Conservation (phyloP, 108 stramenopile species). For the Cylindrotheca fusiformis region DNA sequence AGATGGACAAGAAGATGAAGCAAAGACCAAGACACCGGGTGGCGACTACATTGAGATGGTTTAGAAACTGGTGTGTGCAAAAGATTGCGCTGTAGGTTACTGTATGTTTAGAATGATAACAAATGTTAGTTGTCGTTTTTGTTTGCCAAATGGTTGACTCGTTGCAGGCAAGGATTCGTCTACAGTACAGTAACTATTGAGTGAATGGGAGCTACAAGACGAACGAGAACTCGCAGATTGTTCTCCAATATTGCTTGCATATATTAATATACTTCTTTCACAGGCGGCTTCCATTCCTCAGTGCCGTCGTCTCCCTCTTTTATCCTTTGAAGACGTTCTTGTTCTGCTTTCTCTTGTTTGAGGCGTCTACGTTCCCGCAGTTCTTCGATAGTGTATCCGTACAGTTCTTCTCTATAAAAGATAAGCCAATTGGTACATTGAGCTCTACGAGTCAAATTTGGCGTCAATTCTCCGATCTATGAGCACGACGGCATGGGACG, state of each 20-base stretch:
- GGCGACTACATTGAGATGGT: constrained; percentile 32
- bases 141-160: too few relatives aligned
- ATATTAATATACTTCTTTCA: constrained; percentile 74
- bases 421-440: constrained; percentile 93
- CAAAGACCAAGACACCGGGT: constrained; percentile 6
- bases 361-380: constrained; percentile 51
- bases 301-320: constrained; percentile 26
- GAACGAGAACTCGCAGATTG: too few relatives aligned
- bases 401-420: constrained; percentile 84
- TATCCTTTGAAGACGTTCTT: constrained; percentile 10
- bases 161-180: too few relatives aligned
- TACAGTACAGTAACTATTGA: too few relatives aligned
- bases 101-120: too few relatives aligned
- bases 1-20: constrained; percentile 20
- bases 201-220: too few relatives aligned
- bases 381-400: constrained; percentile 87
- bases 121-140: too few relatives aligned
- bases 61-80: too few relatives aligned
- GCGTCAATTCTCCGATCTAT: constrained; percentile 85
- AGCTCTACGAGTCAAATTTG: constrained; percentile 93
- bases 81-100: background rate
- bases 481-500: background rate
- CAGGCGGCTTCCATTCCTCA: constrained; percentile 71
- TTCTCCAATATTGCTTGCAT: too few relatives aligned
- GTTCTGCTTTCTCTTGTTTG: constrained; percentile 61